A percentile compares a stretch with the other conserved stretches of the same genome.
Conservation (phyloP, 2,329 filamentous ascomycete species). For the Neonectria magnoliae region DNA sequence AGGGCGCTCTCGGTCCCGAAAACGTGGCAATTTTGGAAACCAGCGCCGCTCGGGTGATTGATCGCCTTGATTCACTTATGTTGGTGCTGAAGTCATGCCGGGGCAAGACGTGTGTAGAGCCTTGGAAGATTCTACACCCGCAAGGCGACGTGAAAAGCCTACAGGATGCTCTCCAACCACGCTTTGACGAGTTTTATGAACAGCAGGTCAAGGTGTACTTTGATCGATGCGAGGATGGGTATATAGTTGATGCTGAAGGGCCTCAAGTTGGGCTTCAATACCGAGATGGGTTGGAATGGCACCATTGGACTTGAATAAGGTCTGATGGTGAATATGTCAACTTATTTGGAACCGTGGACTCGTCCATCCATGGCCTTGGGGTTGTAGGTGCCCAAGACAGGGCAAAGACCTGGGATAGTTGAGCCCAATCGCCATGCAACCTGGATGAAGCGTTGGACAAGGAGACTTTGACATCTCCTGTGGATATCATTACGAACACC, state of each 20-base stretch:
- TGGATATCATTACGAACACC: constrained; percentile 10
- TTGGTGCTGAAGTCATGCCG: constrained; percentile 71
- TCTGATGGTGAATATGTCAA: not conserved
- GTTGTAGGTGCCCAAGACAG: not conserved
- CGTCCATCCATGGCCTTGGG: not conserved
- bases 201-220: constrained; percentile 60
- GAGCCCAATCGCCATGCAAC: not conserved
- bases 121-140: constrained; percentile 68
- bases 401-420: not conserved
- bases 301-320: constrained; percentile 40
- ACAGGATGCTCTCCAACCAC: constrained; percentile 57
- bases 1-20: not conserved
- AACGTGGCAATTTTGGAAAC: constrained; percentile 32
- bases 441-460: not conserved
- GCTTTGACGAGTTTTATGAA: constrained; percentile 64
- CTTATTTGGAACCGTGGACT: not conserved
- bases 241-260: constrained; percentile 66
- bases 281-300: constrained; percentile 41
- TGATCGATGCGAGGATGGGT: constrained; percentile 64
- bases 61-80: constrained; percentile 66
- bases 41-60: constrained; percentile 51
- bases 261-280: constrained; percentile 51
- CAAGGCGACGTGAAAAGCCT: constrained; percentile 61
- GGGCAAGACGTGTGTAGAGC: constrained; percentile 60
- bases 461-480: not conserved